Evolutionary conservation across 192 early-diverging fungal species (phyloP).

Genomic region (Coemansia sp.): DNA sequence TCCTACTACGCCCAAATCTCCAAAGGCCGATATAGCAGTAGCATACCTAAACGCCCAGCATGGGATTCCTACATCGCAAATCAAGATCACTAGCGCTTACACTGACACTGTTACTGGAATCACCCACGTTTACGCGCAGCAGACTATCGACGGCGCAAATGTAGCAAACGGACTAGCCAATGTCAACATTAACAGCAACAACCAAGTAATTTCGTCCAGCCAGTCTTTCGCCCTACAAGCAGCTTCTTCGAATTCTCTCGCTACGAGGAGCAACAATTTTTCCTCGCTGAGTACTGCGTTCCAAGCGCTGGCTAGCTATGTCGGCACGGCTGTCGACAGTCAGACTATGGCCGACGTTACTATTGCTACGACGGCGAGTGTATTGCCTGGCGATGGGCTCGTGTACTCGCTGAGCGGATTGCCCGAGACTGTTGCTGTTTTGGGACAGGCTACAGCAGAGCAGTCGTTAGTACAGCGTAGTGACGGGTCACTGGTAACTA

Average conservation of each 20-base stretch:
- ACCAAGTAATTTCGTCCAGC: slow-evolving; percentile 52
- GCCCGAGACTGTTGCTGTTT: slow-evolving; percentile 29
- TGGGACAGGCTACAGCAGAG: slow-evolving; percentile 59
- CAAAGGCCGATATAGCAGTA: slow-evolving; percentile 7
- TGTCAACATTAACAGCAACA: slow-evolving; percentile 58
- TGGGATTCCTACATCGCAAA: slow-evolving; percentile 6
- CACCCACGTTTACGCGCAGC: slow-evolving; percentile 69
- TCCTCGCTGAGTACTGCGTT: slow-evolving; percentile 8
- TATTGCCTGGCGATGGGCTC: not conserved
- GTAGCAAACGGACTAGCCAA: slow-evolving; percentile 67
- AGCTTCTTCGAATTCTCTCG: not conserved
- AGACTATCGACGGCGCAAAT: slow-evolving; percentile 57
- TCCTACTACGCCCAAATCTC: not conserved
- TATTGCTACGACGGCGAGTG: slow-evolving; percentile 64
- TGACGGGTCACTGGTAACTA: slow-evolving; percentile 61
- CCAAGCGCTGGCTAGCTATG: slow-evolving; percentile 64
- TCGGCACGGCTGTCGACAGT: slow-evolving; percentile 33
- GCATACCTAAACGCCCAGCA: slow-evolving; percentile 12
- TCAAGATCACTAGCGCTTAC: slow-evolving; percentile 71
- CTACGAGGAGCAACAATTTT: not conserved
- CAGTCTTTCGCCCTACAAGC: slow-evolving; percentile 32
- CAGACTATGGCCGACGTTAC: slow-evolving; percentile 68
- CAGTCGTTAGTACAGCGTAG: slow-evolving; percentile 68
- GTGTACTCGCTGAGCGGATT: slow-evolving; percentile 12
- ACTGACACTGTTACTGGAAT: slow-evolving; percentile 62